Evolutionary conservation across 805 yeast species (phyloP).

Genomic region (Metschnikowia anglica): DNA sequence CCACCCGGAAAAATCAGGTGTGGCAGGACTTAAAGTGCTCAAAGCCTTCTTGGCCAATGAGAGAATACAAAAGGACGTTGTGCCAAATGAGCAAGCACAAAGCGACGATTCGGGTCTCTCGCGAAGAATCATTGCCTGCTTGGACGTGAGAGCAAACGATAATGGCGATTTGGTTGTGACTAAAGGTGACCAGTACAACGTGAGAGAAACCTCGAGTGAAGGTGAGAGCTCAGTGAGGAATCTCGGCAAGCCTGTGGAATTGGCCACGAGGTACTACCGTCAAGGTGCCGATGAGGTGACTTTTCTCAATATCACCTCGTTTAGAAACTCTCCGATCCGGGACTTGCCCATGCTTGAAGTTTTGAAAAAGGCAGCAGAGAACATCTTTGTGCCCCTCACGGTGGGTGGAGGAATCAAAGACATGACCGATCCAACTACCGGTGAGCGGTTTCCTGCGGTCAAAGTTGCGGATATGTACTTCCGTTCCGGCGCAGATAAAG

Average conservation of each 20-base stretch:
- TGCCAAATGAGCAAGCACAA: conserved; percentile 7
- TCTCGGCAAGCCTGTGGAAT: conserved; percentile 92
- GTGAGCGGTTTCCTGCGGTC: conserved; percentile 74
- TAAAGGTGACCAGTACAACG: conserved; percentile 98
- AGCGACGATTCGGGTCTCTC: conserved; percentile 56
- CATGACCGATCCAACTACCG: conserved; percentile 75
- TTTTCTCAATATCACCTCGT: conserved; percentile 91
- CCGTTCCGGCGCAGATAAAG: conserved; percentile 97
- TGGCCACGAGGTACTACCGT: conserved; percentile 83
- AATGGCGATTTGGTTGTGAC: conserved; percentile 95
- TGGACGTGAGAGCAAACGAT: conserved; percentile 96
- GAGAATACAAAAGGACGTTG: conserved; percentile 19
- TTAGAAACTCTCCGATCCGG: conserved; percentile 86
- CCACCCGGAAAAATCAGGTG: conserved; percentile 98
- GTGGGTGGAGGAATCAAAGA: conserved; percentile 98
- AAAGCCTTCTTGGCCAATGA: conserved; percentile 62
- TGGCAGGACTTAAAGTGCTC: conserved; percentile 79
- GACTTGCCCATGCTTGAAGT: conserved; percentile 97
- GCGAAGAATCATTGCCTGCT: conserved; percentile 89
- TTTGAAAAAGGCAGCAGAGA: conserved; percentile 74
- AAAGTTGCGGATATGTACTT: conserved; percentile 91
- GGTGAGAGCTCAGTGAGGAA: conserved; percentile 73
- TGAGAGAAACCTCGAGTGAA: conserved; percentile 58
- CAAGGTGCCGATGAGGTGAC: conserved; percentile 99
- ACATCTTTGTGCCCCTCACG: conserved; percentile 94